Evolutionary conservation across 306 rosid species (phyloP), one percentile per base, ranked within the genome.

Genomic region (Corylus americana): DNA sequence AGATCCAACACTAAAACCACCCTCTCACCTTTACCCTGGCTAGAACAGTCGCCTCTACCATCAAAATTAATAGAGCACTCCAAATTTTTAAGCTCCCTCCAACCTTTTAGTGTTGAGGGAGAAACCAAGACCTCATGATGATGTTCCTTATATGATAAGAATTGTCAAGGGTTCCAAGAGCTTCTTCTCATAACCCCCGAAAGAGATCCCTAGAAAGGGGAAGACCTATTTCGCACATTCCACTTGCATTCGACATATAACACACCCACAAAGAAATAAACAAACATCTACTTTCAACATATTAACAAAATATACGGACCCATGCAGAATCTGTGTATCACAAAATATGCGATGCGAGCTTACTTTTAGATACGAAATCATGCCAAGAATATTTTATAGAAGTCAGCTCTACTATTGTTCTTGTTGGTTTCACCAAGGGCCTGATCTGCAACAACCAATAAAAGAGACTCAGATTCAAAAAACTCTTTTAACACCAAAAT

Each of bases 401-500:
- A 50, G 0, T 35, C 85, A 82, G 49, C 2, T 1, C 25, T 79
- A 94, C 82, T 49, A 94, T 87, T 29, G 2, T 66, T 83, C 44
- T 82, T 45, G 98, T 94, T 12, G 98, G 98, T 39, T 7, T 1
- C 75, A 92, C 98, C 70, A 94, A 86, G 25, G 98, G 98, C 85
- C 71, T 78, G 83, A 94, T 94, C 98, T 94, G 86, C 80, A 75
- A 82, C 16, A 67, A 78, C 68, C 79, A 78, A 74, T 58, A 78
- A 69, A 55, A n/a, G 44, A 25, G 51, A 63, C 72, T 51, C 27
- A 27, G 48, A 7, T n/a, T 71, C 7, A 69, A 37, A 9, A 44
- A 48, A 49, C 37, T 35, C 54, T 12, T 37, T 18, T 16, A n/a
- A 78, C 51, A 47, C 44, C 55, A 12, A 63, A 47, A 25, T 2